Evolutionary conservation across 1,139 yeast species (phyloP).

Genomic region (Hansenula lynferdii): DNA sequence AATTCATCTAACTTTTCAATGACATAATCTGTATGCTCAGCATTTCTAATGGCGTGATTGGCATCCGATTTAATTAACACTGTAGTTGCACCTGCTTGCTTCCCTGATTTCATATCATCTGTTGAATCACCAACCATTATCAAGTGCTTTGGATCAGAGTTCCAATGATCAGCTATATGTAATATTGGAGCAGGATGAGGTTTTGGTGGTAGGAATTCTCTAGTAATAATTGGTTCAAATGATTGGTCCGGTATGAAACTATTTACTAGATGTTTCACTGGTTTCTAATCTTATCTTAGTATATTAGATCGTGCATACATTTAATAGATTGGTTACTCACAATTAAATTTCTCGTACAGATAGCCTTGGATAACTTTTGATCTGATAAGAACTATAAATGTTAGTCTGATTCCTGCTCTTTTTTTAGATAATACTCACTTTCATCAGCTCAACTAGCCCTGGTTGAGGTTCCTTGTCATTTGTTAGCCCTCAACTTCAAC

Average conservation of each 20-base stretch:
- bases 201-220: conserved; percentile 60
- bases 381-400: conserved; percentile 3
- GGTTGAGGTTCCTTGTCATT: conserved; percentile 37
- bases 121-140: conserved; percentile 69
- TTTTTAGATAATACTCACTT: conserved; percentile 1
- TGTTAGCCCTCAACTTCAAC: neutral
- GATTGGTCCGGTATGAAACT: conserved; percentile 36
- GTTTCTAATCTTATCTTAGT: conserved; percentile 24
- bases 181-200: conserved; percentile 58
- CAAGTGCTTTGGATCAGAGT: conserved; percentile 36
- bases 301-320: conserved; percentile 3
- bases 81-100: conserved; percentile 52
- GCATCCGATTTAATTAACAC: conserved; percentile 44
- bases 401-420: neutral
- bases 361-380: conserved; percentile 38
- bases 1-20: conserved; percentile 40
- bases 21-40: conserved; percentile 36
- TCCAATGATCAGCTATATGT: conserved; percentile 46
- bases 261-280: conserved; percentile 44
- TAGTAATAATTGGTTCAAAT: conserved; percentile 51
- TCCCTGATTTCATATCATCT: conserved; percentile 61
- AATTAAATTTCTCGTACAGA: conserved; percentile 55
- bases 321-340: conserved; percentile 12
- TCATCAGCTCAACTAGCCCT: conserved; percentile 31
- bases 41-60: conserved; percentile 34